Percentiles rank a stretch among this genome's conserved stretches.
Conservation (phyloP, 331 rosid species). For the Acacia pycnantha region DNA sequence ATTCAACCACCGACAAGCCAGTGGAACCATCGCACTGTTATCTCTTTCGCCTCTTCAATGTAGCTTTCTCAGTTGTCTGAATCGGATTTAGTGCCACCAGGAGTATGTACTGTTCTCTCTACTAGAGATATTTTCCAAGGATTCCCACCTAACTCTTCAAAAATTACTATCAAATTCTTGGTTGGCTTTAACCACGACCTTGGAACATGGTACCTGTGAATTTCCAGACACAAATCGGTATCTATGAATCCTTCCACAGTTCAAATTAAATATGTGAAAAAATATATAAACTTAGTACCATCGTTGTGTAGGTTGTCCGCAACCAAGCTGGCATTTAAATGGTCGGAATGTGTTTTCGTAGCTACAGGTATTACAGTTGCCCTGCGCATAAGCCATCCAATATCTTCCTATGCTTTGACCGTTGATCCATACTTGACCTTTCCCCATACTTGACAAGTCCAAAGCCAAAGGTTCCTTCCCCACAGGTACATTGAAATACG, state of each 20-base stretch:
- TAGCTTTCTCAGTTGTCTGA: slow-evolving; percentile 24
- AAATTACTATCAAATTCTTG: slow-evolving; percentile 60
- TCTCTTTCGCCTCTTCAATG: background rate
- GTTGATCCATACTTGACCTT: slow-evolving; percentile 81
- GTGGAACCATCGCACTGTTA: background rate
- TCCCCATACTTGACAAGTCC: slow-evolving; percentile 75
- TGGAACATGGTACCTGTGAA: slow-evolving; percentile 96
- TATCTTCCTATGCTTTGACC: slow-evolving; percentile 81
- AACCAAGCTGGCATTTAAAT: slow-evolving; percentile 60
- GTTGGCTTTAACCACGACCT: slow-evolving; percentile 94
- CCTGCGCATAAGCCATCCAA: slow-evolving; percentile 66
- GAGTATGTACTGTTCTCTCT: slow-evolving; percentile 48
- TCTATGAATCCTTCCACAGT: background rate
- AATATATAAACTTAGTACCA: slow-evolving; percentile 44
- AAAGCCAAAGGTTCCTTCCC: slow-evolving; percentile 71
- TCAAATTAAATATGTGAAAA: background rate
- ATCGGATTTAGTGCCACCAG: background rate
- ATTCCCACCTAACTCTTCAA: slow-evolving; percentile 97
- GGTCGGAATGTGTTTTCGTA: slow-evolving; percentile 65
- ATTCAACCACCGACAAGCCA: background rate
- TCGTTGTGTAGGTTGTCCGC: slow-evolving; percentile 74
- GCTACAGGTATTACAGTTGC: slow-evolving; percentile 54
- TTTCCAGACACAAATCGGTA: slow-evolving; percentile 12
- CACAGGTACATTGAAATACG: slow-evolving; percentile 57
- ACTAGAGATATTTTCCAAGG: slow-evolving; percentile 65